phyloP scores from a whole-genome alignment of 2,329 filamentous ascomycete species.

The Fusarium dlaminii region DNA sequence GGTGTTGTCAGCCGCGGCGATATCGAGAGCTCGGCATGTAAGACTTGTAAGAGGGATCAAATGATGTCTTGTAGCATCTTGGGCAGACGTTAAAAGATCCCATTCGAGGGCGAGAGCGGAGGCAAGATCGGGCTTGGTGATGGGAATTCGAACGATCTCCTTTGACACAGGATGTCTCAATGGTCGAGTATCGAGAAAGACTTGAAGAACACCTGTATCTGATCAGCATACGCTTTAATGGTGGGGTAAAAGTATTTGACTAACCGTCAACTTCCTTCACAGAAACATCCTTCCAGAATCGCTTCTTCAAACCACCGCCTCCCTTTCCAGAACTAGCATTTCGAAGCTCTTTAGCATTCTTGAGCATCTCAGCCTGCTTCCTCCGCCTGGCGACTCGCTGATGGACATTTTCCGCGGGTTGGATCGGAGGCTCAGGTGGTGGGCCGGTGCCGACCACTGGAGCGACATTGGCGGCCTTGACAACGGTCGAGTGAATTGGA shows the following conservation, averaged over 20 bases:
- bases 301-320: conserved; percentile 65
- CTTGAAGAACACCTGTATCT: conserved; percentile 57
- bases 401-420: conserved; percentile 52
- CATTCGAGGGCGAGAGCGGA: conserved; percentile 90
- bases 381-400: conserved; percentile 60
- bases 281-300: conserved; percentile 89
- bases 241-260: conserved; percentile 18
- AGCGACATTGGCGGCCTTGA: conserved; percentile 57
- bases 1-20: conserved; percentile 71
- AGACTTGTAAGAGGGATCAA: conserved; percentile 91
- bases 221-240: conserved; percentile 8
- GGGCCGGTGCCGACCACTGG: conserved; percentile 67
- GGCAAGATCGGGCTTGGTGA: conserved; percentile 82
- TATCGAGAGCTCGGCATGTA: conserved; percentile 83
- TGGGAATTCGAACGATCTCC: conserved; percentile 75
- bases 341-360: conserved; percentile 60
- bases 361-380: conserved; percentile 65
- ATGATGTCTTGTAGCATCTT: conserved; percentile 86
- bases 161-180: conserved; percentile 82
- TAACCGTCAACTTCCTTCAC: conserved; percentile 74
- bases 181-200: conserved; percentile 81
- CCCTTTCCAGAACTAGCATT: conserved; percentile 49
- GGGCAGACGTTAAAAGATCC: conserved; percentile 83
- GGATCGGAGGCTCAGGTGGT: conserved; percentile 64
- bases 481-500: conserved; percentile 47